Percentiles rank a stretch among this genome's conserved stretches.
These are phyloP conservation scores for Solanum hybrid DNA, from an alignment of 305 asterid species.

Conservation along the genomic window DNA sequence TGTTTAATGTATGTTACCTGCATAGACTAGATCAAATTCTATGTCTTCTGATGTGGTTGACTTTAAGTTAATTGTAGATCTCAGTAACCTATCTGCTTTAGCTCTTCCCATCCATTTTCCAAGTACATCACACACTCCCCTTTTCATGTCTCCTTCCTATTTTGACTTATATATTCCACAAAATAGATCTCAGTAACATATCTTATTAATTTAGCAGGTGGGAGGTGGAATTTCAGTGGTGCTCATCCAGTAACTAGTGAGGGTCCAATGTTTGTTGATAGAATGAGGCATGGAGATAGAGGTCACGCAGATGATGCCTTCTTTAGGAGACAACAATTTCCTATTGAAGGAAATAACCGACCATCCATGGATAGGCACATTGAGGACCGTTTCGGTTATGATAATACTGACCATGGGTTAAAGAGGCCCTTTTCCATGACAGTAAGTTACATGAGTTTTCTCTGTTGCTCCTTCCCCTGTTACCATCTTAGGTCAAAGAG, in stretches of 20 bases:
- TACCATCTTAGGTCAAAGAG: background rate
- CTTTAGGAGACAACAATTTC: slow-evolving; percentile 27
- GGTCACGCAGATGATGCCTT: slow-evolving; percentile 21
- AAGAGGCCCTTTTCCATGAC: slow-evolving; percentile 38
- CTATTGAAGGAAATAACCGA: slow-evolving; percentile 27
- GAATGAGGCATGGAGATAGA: slow-evolving; percentile 28
- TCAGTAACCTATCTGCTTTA: background rate
- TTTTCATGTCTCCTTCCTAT: background rate
- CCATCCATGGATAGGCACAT: slow-evolving; percentile 32
- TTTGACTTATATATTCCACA: background rate
- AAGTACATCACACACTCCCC: background rate
- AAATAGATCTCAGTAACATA: background rate
- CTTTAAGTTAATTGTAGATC: background rate
- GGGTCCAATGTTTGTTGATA: slow-evolving; percentile 23
- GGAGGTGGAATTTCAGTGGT: slow-evolving; percentile 38
- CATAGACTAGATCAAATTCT: background rate
- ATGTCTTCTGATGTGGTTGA: background rate
- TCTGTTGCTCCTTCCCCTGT: background rate
- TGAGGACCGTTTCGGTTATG: slow-evolving; percentile 30
- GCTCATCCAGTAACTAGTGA: slow-evolving; percentile 17
- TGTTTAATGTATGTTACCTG: background rate
- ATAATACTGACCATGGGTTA: slow-evolving; percentile 29
- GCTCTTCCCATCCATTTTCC: background rate
- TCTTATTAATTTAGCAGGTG: slow-evolving; percentile 22
- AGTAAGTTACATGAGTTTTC: slow-evolving; percentile 17